Percentiles rank a stretch among this genome's conserved stretches.
These are phyloP conservation scores for Trypanosoma avium DNA, from an alignment of 208 protist genomes.

Conservation along the genomic window DNA sequence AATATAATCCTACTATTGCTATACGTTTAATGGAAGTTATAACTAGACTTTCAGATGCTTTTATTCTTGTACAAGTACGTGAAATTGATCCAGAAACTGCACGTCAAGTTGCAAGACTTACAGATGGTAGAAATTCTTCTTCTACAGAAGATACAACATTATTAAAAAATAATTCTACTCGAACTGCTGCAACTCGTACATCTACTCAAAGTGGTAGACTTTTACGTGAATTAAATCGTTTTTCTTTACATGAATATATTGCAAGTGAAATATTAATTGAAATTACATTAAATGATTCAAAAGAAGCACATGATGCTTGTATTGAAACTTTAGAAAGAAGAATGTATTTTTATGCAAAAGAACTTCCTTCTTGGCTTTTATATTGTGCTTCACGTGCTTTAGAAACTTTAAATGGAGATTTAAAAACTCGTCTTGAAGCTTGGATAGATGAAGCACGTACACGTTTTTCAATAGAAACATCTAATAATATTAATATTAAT, in stretches of 20 bases:
- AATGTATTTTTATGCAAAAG: constrained; percentile 88
- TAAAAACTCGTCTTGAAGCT: constrained; percentile 28
- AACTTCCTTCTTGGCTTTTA: constrained; percentile 62
- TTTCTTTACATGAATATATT: constrained; percentile 84
- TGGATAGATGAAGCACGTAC: constrained; percentile 49
- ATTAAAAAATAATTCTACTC: constrained; percentile 18
- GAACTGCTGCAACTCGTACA: constrained; percentile 47
- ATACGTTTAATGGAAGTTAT: constrained; percentile 57
- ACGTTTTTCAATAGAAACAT: constrained; percentile 25
- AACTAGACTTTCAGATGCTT: constrained; percentile 68
- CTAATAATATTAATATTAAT: background rate
- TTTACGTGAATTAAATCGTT: constrained; percentile 74
- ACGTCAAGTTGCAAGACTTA: constrained; percentile 22
- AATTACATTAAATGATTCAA: constrained; percentile 37
- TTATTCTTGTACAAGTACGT: constrained; percentile 70
- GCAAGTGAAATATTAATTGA: constrained; percentile 69
- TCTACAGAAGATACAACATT: constrained; percentile 22
- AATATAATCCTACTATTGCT: constrained; percentile 32
- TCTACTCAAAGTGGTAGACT: constrained; percentile 81
- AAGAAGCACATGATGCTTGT: constrained; percentile 39
- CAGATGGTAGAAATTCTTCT: background rate
- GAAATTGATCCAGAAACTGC: constrained; percentile 84
- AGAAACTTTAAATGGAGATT: background rate
- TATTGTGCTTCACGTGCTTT: constrained; percentile 39
- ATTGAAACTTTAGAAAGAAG: constrained; percentile 67